Evolutionary conservation across 495 filamentous ascomycete genomes (phyloP), one percentile per base, ranked within the genome.

Genomic region (Lasiosphaeria ovina): DNA sequence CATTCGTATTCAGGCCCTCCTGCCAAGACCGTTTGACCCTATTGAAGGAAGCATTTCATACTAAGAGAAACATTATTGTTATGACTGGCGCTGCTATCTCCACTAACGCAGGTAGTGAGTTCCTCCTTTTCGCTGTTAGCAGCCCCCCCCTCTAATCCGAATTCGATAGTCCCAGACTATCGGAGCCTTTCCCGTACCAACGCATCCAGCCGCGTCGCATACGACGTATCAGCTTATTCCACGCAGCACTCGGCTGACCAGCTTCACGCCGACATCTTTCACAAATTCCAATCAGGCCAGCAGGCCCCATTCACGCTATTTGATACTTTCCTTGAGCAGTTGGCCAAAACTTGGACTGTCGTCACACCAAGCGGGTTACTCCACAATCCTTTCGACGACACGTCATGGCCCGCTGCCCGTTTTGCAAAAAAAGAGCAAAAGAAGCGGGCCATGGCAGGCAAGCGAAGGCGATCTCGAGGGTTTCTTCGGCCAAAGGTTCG

Each of bases 401-500:
- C 6, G 11, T 40, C 6, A 40, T 6, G 11, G 36, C 36, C 36
- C 36, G 6, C 6, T 40, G 36, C 11, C 36, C 36, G 36, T 11
- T 40, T 6, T 40, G 36, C 36, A 11, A 6, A 40, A 11, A 11
- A 6, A n/a, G 36, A 40, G 6, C 6, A 40, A 6, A 11, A 40
- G 36, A 6, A 40, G 36, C 36, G 36, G 11, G 36, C 36, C 36
- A 11, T 40, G 36, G 36, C 36, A 6, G 36, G 36, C 11, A 40
- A 40, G 36, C 36, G 36, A 40, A 40, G 36, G 36, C 11, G 36
- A 11, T 40, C 36, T 11, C 36, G 11, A 40, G 36, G 36, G 11
- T 40, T 51, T 14, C 49, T 51, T 51, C 49, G 49, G 33, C 49
- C 49, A 14, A 51, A 51, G 49, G 49, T 51, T 24, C 49, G 31